Conservation (phyloP, 805 yeast genomes). For the Vanderwaltozyma yarrowii region DNA sequence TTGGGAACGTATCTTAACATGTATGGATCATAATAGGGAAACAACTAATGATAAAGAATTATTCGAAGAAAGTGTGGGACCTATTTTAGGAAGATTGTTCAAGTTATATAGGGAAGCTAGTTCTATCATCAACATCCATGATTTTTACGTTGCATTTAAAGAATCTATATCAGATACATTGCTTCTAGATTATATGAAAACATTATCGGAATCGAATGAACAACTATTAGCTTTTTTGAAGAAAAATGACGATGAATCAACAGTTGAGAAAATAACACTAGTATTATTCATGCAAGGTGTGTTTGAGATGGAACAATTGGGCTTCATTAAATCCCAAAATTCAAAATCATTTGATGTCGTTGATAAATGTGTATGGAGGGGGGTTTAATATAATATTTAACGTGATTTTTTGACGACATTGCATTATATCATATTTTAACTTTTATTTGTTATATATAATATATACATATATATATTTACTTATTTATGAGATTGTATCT, state of each 20-base stretch:
- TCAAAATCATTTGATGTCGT: slow-evolving; percentile 25
- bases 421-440: no score
- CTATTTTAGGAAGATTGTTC: slow-evolving; percentile 48
- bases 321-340: slow-evolving; percentile 51
- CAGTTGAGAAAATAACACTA: slow-evolving; percentile 55
- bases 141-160: slow-evolving; percentile 53
- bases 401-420: no score
- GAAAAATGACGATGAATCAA: slow-evolving; percentile 18
- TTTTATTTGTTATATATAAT: no score
- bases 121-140: slow-evolving; percentile 53
- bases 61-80: slow-evolving; percentile 35
- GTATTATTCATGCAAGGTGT: slow-evolving; percentile 71
- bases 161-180: slow-evolving; percentile 33
- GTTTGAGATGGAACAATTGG: slow-evolving; percentile 58
- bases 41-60: slow-evolving; percentile 11
- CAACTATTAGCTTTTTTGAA: slow-evolving; percentile 19
- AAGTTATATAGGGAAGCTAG: slow-evolving; percentile 73
- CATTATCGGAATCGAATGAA: slow-evolving; percentile 19
- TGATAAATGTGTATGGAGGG: slow-evolving; percentile 29
- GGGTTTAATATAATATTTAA: no score
- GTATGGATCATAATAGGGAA: background rate
- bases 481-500: no score
- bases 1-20: slow-evolving; percentile 23
- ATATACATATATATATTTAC: no score
- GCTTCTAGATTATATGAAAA: slow-evolving; percentile 19